Base-by-base conservation (phyloP, 768 basidiomycete genomes). In the Lanmaoa pseudosensibilis region DNA sequence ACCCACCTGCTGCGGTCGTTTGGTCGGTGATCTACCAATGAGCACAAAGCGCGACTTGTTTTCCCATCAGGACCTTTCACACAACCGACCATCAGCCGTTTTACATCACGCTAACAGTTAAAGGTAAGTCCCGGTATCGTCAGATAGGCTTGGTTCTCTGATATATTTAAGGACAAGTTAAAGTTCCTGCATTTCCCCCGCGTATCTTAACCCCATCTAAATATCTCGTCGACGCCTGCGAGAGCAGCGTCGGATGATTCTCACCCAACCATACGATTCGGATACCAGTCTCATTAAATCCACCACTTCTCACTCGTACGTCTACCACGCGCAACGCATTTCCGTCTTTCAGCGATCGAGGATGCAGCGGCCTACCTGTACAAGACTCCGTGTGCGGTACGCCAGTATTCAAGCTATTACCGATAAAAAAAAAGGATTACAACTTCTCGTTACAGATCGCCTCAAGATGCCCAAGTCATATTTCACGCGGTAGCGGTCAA, bases 281-380 rank as follows among this genome's bases (percentile, higher is more conserved):
- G 63, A 68, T 50, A 61, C 57, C 46, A 51, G 59, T 54, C 65
- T 62, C 61, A 61, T 65, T 69, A 71, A 71, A 57, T 59, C 67
- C 67, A 69, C 61, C 46, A 27, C 49, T 55, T 65, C 61, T 57
- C 58, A 56, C 57, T 65, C 63, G 34, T 51, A 54, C 67, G 16
- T 36, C 59, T 50, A 58, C 63, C 61, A 66, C 57, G 27, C 54
- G 6, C 58, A 54, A 45, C 62, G 43, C 50, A 52, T 47, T 43
- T 21, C 55, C 55, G 56, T 33, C 50, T 40, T 33, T 46, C 61
- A 49, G 23, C 55, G 47, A 48, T 58, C 62, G 23, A 66, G 56
- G 56, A 85, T 87, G 82, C 88, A 90, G 67, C 78, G 72, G 27
- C 89, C 89, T 10, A 91, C 90, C 23, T 86, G 84, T 73, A 78